Base-by-base conservation (phyloP, 108 stramenopile genomes). In the Skeletonema costatum region DNA sequence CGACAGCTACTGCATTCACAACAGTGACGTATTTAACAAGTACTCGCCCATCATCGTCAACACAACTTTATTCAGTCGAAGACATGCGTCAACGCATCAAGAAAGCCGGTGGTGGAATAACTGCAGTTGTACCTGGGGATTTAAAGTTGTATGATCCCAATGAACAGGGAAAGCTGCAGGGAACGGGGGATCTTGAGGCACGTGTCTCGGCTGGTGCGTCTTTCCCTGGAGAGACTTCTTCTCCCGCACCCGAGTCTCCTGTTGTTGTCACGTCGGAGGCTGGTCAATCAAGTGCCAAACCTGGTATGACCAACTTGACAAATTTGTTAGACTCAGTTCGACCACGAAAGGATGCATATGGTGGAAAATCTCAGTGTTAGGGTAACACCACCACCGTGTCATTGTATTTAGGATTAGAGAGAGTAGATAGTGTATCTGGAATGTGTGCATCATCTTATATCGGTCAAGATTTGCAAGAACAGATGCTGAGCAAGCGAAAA, bases 111-210 rank as follows among this genome's bases (percentile, higher is more conserved):
- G 82, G 60, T 5, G 82, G 82, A 38, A 44, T 80, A 59, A 74
- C 73, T 16, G 74, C 78, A 11, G 11, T 30, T 19, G 21, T 67
- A 6, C 64, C 77, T 10, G 82, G 82, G 0, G 68, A 70, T 76
- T 31, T 75, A 21, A 70, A 38, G 16, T 33, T 61, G 6, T 86
- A 74, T 65, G 85, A 86, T 56, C 85, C 85, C 4, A 77, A 86
- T 46, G 77, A 75, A 58, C 51, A 75, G n/a, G 85, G 80, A 32
- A 79, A 74, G 59, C 46, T 86, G 31, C 85, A 86, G 41, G 85
- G 81, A 17, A 70, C 81, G 8, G 68, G 36, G 14, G 70, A 56
- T 39, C 67, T 78, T 32, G 35, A 36, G 9, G 73, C 71, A 51
- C 77, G 85, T 16, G 30, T 86, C 33, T 12, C 48, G 29, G 36